These are phyloP conservation scores for Aulographum hederae DNA, from an alignment of 2,329 filamentous ascomycete genomes.

Conservation along the genomic window DNA sequence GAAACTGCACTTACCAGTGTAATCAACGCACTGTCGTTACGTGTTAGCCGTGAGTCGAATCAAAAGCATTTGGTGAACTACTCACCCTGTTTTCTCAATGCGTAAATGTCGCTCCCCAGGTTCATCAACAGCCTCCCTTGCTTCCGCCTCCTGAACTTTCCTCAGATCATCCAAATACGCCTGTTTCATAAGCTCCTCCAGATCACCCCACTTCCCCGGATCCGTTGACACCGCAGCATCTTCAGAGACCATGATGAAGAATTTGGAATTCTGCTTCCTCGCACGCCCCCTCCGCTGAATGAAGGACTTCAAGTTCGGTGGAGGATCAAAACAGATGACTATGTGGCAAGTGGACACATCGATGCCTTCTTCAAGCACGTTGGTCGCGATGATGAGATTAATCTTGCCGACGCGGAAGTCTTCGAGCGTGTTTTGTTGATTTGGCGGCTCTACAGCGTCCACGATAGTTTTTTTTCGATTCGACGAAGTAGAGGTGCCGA, in stretches of 20 bases:
- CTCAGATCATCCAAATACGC: constrained; percentile 49
- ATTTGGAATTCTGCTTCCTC: constrained; percentile 36
- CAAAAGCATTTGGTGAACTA: constrained; percentile 3
- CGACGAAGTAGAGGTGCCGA: constrained; percentile 12
- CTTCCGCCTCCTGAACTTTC: constrained; percentile 16
- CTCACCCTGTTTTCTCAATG: constrained; percentile 25
- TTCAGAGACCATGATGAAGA: constrained; percentile 30
- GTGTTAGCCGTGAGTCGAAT: too few species aligned
- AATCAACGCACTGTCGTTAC: too few species aligned
- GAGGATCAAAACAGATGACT: constrained; percentile 45
- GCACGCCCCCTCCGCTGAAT: constrained; percentile 48
- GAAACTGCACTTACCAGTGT: constrained; percentile 1
- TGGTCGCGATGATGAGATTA: constrained; percentile 40
- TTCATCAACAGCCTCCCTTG: constrained; percentile 22
- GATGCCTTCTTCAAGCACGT: constrained; percentile 42
- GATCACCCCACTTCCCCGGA: constrained; percentile 37
- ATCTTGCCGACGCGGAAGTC: constrained; percentile 22
- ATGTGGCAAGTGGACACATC: constrained; percentile 45
- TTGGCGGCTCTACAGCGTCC: constrained; percentile 27
- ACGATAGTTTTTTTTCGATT: constrained; percentile 28
- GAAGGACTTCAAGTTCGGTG: constrained; percentile 44
- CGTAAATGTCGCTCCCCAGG: constrained; percentile 21
- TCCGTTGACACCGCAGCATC: constrained; percentile 13
- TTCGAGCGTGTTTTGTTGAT: constrained; percentile 31
- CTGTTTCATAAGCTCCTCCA: constrained; percentile 57